Conservation (phyloP, 208 protist species). For the Trypanosoma conorhini region DNA sequence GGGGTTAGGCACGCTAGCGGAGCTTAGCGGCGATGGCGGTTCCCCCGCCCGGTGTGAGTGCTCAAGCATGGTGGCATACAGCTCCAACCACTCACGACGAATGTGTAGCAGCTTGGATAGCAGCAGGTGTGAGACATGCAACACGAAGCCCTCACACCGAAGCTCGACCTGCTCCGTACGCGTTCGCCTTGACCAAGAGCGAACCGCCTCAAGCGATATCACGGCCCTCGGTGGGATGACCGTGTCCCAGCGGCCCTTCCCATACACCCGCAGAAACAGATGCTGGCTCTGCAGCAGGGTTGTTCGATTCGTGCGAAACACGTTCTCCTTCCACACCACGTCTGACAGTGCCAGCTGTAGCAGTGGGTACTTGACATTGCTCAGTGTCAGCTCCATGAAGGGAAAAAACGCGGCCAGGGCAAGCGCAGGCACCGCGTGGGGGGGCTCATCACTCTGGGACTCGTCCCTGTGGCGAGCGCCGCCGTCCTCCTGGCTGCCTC, state of each 20-base stretch:
- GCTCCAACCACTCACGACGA: conserved; percentile 21
- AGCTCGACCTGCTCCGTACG: conserved; percentile 43
- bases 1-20: neutral
- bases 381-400: conserved; percentile 52
- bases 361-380: conserved; percentile 69
- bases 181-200: conserved; percentile 52
- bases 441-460: neutral
- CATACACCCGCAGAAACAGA: conserved; percentile 50
- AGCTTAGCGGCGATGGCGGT: neutral
- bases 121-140: conserved; percentile 59
- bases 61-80: conserved; percentile 3
- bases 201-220: conserved; percentile 41
- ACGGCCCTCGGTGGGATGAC: conserved; percentile 40
- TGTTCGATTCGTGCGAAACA: conserved; percentile 33
- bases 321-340: conserved; percentile 23
- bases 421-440: conserved; percentile 16
- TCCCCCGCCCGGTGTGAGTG: neutral
- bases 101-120: conserved; percentile 67
- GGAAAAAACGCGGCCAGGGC: conserved; percentile 43
- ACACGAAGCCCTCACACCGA: conserved; percentile 48
- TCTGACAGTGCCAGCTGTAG: conserved; percentile 41
- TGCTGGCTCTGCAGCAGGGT: conserved; percentile 37
- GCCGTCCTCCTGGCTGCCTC: neutral
- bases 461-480: neutral
- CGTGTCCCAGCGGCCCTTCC: conserved; percentile 75